A percentile compares a stretch with the other conserved stretches of the same genome.
phyloP scores from a whole-genome alignment of 345 rosid species.

The Durio zibethinus region DNA sequence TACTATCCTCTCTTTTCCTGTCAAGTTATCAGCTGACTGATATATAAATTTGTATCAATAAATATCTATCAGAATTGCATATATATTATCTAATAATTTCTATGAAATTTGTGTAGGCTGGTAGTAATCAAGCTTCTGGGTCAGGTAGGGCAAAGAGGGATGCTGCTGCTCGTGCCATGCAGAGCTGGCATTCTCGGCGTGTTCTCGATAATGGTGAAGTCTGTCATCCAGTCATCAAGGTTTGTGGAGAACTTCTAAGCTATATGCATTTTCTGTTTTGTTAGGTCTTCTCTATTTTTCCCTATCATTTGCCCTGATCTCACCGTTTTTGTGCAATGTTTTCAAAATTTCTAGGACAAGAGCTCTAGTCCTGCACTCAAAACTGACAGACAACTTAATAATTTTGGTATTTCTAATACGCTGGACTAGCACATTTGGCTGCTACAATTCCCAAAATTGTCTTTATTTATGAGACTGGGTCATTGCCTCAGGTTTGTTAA shows the following conservation, averaged over 20 bases:
- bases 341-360: slow-evolving; percentile 35
- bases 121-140: slow-evolving; percentile 36
- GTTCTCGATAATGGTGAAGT: slow-evolving; percentile 54
- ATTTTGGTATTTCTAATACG: slow-evolving; percentile 32
- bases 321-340: background rate
- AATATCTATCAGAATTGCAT: background rate
- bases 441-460: background rate
- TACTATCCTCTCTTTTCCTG: background rate
- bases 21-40: background rate
- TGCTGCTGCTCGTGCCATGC: slow-evolving; percentile 79
- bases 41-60: background rate
- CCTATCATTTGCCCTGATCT: background rate
- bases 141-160: slow-evolving; percentile 62
- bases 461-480: slow-evolving; percentile 9
- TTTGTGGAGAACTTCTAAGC: slow-evolving; percentile 19
- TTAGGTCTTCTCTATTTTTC: background rate
- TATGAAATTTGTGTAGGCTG: slow-evolving; percentile 29
- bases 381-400: slow-evolving; percentile 48
- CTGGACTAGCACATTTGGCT: background rate
- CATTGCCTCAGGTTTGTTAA: slow-evolving; percentile 38
- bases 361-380: slow-evolving; percentile 37
- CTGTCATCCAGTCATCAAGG: slow-evolving; percentile 41
- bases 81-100: background rate
- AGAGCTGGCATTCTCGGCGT: slow-evolving; percentile 65
- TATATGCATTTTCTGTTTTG: background rate